Base-by-base conservation (phyloP, 2,329 filamentous ascomycete species). In the Amphichorda felina region DNA sequence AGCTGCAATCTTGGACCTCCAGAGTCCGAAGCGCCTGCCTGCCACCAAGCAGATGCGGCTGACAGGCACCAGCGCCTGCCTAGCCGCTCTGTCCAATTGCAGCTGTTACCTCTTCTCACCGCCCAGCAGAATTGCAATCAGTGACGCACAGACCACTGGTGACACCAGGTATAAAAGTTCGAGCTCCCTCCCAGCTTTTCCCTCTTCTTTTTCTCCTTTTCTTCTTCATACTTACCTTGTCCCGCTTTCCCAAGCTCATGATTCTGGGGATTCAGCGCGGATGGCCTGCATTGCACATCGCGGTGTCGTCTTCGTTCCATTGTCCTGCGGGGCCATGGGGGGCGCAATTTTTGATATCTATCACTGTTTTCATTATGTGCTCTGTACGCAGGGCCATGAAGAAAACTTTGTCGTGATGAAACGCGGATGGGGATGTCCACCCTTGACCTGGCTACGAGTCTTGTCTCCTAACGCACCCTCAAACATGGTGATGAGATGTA, bases 221-320 rank as follows among this genome's bases (percentile, higher is more conserved):
- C 43, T 53, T 60, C 55, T 57, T 61, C 58, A 68, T 67, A 67
- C 64, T 68, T 68, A 66, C 62, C 62, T 68, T 68, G 54, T 57
- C 54, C 51, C 51, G 56, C 49, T 46, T 41, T 45, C 43, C 48
- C 52, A 50, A 49, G 64, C 51, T 69, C 64, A 68, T 43, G 59
- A 61, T 59, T 49, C 43, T 53, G 50, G 47, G 47, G 38, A 45
- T 46, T 52, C 57, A 65, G 58, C 50, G 47, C 46, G 57, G 59
- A 52, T 56, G 55, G 56, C 61, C 64, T 68, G 63, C 64, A 69
- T 67, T 64, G 64, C 64, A 70, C 64, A 64, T 50, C 62, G 64
- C 58, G 64, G 64, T 56, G 61, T 63, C 55, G 49, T 54, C 56
- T 51, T 50, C 47, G 44, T 56, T 66, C 59, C 56, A 66, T 64